Conservation (phyloP, 768 basidiomycete species). For the Leccinum ochraceum region DNA sequence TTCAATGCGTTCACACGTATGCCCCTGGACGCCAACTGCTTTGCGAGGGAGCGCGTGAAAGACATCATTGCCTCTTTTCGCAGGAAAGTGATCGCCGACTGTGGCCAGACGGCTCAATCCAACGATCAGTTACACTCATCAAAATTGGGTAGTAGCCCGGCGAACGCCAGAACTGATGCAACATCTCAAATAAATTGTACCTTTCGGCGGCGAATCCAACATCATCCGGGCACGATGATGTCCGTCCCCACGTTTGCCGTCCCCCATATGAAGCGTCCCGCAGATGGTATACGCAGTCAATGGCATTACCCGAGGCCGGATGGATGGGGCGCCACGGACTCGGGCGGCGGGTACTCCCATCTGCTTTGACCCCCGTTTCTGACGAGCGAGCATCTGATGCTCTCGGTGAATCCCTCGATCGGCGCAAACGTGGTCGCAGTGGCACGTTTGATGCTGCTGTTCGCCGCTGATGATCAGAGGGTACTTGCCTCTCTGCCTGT, state of each 20-base stretch:
- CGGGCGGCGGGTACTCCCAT: conserved; percentile 14
- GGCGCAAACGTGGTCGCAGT: conserved; percentile 45
- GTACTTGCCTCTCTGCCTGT: conserved; percentile 1
- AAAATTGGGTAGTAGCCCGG: conserved; percentile 22
- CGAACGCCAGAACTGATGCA: conserved; percentile 47
- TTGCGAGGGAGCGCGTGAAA: conserved; percentile 56
- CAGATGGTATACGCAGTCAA: neutral
- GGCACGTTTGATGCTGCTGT: conserved; percentile 51
- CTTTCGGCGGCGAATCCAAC: no score
- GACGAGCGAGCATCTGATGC: conserved; percentile 54
- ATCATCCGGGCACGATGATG: no score
- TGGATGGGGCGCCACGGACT: neutral
- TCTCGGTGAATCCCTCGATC: conserved; percentile 47
- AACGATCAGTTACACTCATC: conserved; percentile 16
- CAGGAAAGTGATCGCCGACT: conserved; percentile 50
- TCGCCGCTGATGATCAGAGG: conserved; percentile 37
- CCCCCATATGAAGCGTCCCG: no score
- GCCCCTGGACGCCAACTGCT: conserved; percentile 53
- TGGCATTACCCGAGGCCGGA: neutral
- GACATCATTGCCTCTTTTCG: conserved; percentile 60
- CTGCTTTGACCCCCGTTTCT: conserved; percentile 41
- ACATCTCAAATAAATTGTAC: no score
- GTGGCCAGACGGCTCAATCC: conserved; percentile 11
- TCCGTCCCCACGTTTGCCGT: no score
- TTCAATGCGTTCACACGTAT: conserved; percentile 52